Base-by-base conservation (phyloP, 1,284 basidiomycete species). In the Fomitopsis betulina region DNA sequence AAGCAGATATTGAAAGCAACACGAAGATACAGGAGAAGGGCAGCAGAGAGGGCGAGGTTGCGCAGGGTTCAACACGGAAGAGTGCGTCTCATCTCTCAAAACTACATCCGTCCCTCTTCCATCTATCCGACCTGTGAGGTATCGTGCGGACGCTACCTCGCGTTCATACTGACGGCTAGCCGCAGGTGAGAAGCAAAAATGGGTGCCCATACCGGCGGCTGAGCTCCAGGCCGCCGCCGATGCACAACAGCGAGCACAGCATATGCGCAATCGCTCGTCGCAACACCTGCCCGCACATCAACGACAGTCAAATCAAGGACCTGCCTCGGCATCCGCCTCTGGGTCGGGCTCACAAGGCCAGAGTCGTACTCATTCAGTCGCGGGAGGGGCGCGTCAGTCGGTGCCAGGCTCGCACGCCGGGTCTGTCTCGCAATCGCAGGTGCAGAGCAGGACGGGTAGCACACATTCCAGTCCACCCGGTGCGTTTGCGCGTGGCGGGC, bases 151-250 rank as follows among this genome's bases (percentile, higher is more conserved):
- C 40, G n/a, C 38, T 8, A 21, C 58, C 54, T 51, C 64, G 63
- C 51, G 63, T 58, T 30, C 42, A 21, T 58, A 47, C 56, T 57
- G 27, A 60, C 54, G 45, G 54, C 59, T 39, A 51, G 43, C 49
- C 40, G 61, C 66, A 81, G 80, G 72, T 63, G 82, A 83, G 68
- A 84, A 83, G 71, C 68, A 75, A 15, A 86, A 84, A 70, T 86
- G 84, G 85, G 76, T 85, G 2, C 74, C 75, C 17, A 81, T 86
- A 55, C 81, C 84, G 1, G 71, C 80, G 0, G 74, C 78, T 62
- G 83, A 85, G 65, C 72, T 85, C 27, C 82, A 82, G 66, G 81
- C 79, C 5, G 77, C 82, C 32, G 79, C 77, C 23, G 83, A 85
- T 63, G 77, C 71, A 10, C 66, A 69, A 47, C 66, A 68, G 65